phyloP scores from a whole-genome alignment of 2,329 filamentous ascomycete genomes.

The Penicillium sp. region DNA sequence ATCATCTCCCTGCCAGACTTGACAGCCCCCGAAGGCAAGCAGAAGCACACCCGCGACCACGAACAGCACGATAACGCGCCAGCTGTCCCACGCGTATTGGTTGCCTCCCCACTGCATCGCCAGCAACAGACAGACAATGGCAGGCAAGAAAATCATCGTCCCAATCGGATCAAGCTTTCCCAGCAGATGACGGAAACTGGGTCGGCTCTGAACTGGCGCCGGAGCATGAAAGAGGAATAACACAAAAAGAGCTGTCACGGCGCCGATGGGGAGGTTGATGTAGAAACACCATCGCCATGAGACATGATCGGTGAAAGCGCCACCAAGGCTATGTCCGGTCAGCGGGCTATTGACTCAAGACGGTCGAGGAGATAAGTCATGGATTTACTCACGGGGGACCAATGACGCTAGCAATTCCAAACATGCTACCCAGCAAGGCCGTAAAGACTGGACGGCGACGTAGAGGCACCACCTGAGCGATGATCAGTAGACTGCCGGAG shows the following conservation, averaged over 20 bases:
- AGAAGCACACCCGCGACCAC: slow-evolving; percentile 28
- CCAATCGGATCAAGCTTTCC: slow-evolving; percentile 33
- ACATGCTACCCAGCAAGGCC: slow-evolving; percentile 39
- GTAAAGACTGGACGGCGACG: slow-evolving; percentile 47
- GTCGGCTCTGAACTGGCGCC: slow-evolving; percentile 10
- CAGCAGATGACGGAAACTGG: slow-evolving; percentile 35
- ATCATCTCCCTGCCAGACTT: slow-evolving; percentile 48
- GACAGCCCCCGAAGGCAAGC: slow-evolving; percentile 44
- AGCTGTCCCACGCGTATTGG: slow-evolving; percentile 25
- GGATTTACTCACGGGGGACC: not conserved
- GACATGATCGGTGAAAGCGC: slow-evolving; percentile 43
- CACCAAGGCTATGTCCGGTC: slow-evolving; percentile 26
- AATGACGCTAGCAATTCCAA: slow-evolving; percentile 56
- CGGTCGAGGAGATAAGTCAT: not conserved
- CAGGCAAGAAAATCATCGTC: slow-evolving; percentile 31
- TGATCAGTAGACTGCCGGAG: slow-evolving; percentile 24
- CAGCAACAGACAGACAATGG: slow-evolving; percentile 25
- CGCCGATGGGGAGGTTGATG: slow-evolving; percentile 45
- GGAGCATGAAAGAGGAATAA: slow-evolving; percentile 48
- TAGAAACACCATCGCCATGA: slow-evolving; percentile 44
- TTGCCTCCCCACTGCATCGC: slow-evolving; percentile 29
- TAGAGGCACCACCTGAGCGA: slow-evolving; percentile 47
- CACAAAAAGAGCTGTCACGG: slow-evolving; percentile 45
- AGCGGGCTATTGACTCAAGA: not conserved
- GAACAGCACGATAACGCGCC: slow-evolving; percentile 25